Percentiles rank a stretch among this genome's conserved stretches.
These are phyloP conservation scores for Colletotrichum higginsianum DNA, from an alignment of 2,329 filamentous ascomycete species.

Conservation along the genomic window DNA sequence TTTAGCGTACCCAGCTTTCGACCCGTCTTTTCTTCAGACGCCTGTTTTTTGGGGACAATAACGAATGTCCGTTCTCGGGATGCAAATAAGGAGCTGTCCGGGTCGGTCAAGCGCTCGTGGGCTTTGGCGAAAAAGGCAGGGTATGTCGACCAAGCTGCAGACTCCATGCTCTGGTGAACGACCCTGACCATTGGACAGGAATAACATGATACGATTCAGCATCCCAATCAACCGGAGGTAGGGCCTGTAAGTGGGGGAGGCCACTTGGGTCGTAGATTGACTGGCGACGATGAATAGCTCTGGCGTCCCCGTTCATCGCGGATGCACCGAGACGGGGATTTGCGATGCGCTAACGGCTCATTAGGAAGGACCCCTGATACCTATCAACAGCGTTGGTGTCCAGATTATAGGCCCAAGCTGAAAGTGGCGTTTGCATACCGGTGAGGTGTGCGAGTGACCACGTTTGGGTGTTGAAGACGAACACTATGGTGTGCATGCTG, in stretches of 20 bases:
- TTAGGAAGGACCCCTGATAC: conserved; percentile 41
- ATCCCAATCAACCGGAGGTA: conserved; percentile 39
- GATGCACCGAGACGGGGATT: conserved; percentile 41
- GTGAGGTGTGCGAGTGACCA: conserved; percentile 26
- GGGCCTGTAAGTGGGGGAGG: conserved; percentile 28
- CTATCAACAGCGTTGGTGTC: conserved; percentile 32
- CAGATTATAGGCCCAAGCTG: not conserved
- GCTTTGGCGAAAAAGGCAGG: conserved; percentile 7
- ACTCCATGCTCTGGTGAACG: conserved; percentile 6
- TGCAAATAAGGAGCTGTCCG: conserved; percentile 7
- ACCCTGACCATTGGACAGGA: conserved; percentile 19
- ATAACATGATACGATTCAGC: conserved; percentile 39
- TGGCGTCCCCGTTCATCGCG: conserved; percentile 35
- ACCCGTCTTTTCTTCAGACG: conserved; percentile 7
- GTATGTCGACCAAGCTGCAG: not conserved
- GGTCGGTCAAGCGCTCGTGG: not conserved
- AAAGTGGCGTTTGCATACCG: conserved; percentile 7
- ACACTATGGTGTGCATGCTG: conserved; percentile 4
- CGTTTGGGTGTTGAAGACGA: not conserved
- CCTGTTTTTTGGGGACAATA: not conserved
- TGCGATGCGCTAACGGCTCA: conserved; percentile 36
- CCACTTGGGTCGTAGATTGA: not conserved
- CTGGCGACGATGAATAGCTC: conserved; percentile 16
- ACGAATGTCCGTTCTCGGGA: conserved; percentile 8
- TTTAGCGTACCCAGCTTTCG: conserved; percentile 16